Evolutionary conservation across 2,329 filamentous ascomycete genomes (phyloP).

Genomic region (Zasmidium citrigriseum): DNA sequence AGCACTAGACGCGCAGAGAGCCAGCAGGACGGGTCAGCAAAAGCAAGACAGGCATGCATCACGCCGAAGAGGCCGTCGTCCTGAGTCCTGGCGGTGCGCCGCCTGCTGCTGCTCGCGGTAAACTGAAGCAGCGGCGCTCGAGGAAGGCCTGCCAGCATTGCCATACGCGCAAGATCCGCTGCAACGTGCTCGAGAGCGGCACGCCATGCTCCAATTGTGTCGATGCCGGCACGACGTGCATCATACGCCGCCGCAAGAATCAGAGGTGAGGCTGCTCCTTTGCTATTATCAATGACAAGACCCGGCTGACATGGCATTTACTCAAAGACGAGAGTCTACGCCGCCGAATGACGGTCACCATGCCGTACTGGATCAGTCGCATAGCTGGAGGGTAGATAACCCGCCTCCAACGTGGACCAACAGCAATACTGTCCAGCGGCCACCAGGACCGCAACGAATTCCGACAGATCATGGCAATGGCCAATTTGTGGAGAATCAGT

Average conservation of each 20-base stretch:
- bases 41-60: background rate
- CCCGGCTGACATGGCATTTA: constrained; percentile 6
- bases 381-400: constrained; percentile 22
- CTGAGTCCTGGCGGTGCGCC: constrained; percentile 8
- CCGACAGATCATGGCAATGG: constrained; percentile 14
- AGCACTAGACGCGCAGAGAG: background rate
- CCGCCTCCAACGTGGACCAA: constrained; percentile 14
- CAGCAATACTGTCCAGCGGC: constrained; percentile 11
- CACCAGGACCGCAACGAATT: constrained; percentile 8
- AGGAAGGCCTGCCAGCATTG: constrained; percentile 24
- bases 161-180: constrained; percentile 23
- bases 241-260: constrained; percentile 23
- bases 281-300: background rate
- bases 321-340: constrained; percentile 21
- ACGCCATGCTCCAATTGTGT: constrained; percentile 26
- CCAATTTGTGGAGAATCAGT: constrained; percentile 13
- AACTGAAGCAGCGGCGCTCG: constrained; percentile 24
- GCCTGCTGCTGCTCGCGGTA: constrained; percentile 13
- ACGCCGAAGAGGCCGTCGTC: constrained; percentile 6
- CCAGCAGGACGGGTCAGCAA: background rate
- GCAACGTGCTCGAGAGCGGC: constrained; percentile 22
- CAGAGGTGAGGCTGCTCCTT: constrained; percentile 17
- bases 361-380: constrained; percentile 21
- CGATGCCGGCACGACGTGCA: constrained; percentile 20
- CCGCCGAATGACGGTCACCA: constrained; percentile 21